Percentiles rank a stretch among this genome's conserved stretches.
Evolutionary conservation across 345 rosid genomes (phyloP).

Genomic region (Gossypium arboreum): DNA sequence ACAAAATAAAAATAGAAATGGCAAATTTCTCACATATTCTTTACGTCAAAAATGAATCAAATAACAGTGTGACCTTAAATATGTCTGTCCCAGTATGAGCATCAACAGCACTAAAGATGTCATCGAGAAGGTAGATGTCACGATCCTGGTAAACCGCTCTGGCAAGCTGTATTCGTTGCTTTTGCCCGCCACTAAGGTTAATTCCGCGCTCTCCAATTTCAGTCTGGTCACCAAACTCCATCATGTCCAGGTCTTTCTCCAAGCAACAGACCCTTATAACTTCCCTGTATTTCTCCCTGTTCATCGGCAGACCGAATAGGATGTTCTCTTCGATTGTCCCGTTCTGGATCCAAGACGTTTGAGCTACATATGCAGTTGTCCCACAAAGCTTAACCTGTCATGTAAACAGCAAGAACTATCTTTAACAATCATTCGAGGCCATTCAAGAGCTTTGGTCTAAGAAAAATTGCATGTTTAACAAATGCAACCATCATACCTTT

Average conservation of each 20-base stretch:
- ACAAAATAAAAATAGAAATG: conserved; percentile 9
- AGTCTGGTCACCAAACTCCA: conserved; percentile 93
- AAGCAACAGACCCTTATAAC: conserved; percentile 70
- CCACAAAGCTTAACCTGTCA: conserved; percentile 76
- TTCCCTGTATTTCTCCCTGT: conserved; percentile 49
- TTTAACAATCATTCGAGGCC: not conserved
- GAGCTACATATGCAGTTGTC: conserved; percentile 83
- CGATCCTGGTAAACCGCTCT: conserved; percentile 88
- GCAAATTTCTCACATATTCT: not conserved
- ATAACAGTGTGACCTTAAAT: conserved; percentile 55
- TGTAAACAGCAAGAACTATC: not conserved
- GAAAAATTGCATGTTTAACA: not conserved
- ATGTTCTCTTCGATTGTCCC: conserved; percentile 86
- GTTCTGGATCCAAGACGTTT: conserved; percentile 91
- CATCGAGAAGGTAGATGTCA: conserved; percentile 89
- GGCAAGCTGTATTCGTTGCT: conserved; percentile 93
- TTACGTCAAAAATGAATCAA: conserved; percentile 5
- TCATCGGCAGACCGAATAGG: conserved; percentile 83
- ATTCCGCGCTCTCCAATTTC: conserved; percentile 97
- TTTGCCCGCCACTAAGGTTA: conserved; percentile 97
- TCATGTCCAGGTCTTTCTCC: conserved; percentile 84
- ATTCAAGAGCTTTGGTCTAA: too few relatives aligned
- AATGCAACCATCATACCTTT: conserved; percentile 34
- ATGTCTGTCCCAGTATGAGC: conserved; percentile 95
- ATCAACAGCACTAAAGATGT: conserved; percentile 94